Base-by-base conservation (phyloP, 345 rosid genomes). In the Rhizophora apiculata region DNA sequence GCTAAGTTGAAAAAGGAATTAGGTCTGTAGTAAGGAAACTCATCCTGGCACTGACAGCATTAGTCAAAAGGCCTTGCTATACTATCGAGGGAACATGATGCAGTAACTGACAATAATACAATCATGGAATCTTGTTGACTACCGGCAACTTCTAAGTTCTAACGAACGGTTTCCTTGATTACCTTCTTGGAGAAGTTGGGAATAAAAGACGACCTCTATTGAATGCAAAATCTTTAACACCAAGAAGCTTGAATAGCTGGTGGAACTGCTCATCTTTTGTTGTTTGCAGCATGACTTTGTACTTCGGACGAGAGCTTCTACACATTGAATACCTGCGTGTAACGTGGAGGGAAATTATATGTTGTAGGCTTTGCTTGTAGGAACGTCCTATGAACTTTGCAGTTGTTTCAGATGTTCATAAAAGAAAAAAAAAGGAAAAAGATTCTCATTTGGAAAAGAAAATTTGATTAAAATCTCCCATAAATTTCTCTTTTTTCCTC, bases 1-100 rank as follows among this genome's bases (percentile, higher is more conserved):
- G 91, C 95, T 37, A 85, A 83, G 69, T 69, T 91, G 84, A 94
- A 88, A 64, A 89, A 82, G 85, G 97, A 91, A 67, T 78, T 94
- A 68, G 98, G 97, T 70, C 79, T 94, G 77, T 89, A 87, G 72
- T 63, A 62, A 20, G 49, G 56, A 19, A 60, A 36, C 8, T 36
- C 20, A 60, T 15, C 71, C 62, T 22, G 7, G 20, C 27, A 58
- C 26, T 21, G 37, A 21, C 10, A 43, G 5, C 8, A 8, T 34
- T 0, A 6, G 21, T 10, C 9, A 15, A 24, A 66, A 21, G 26
- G 32, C 34, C 46, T 10, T 39, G 5, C 16, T 43, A 43, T 13
- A 0, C 79, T 94, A 76, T 89, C 49, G 13, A 11, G 37, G 7
- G 37, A 34, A 6, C 37, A 6, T 9, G 9, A 6, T 34, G 8